Conservation (phyloP, 139 green algal genomes). For the Ettlia oleoabundans region DNA sequence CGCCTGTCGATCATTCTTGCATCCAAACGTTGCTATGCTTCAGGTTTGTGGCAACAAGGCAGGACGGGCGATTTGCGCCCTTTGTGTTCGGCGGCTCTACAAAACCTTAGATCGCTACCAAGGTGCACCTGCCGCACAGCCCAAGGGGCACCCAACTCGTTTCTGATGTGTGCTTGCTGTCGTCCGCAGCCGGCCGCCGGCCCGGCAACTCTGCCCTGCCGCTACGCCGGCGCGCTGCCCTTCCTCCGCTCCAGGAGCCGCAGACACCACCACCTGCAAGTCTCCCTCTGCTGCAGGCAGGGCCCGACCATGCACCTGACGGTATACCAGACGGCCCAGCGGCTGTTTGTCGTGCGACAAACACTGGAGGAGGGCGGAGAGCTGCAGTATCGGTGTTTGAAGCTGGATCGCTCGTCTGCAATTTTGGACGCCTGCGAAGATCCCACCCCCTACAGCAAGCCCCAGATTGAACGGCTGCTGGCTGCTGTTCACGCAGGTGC, state of each 20-base stretch:
- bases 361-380: background rate
- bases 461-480: slow-evolving; percentile 61
- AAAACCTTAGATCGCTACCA: too few species aligned
- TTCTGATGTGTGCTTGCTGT: too few species aligned
- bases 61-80: too few species aligned
- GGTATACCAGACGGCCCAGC: slow-evolving; percentile 19
- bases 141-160: too few species aligned
- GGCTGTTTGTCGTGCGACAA: slow-evolving; percentile 16
- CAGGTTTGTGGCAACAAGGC: too few species aligned
- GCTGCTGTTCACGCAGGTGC: slow-evolving; percentile 50
- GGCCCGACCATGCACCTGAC: slow-evolving; percentile 5
- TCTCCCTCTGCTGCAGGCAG: background rate
- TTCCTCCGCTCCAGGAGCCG: background rate
- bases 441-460: slow-evolving; percentile 57
- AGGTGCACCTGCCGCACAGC: too few species aligned
- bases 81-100: too few species aligned
- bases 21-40: too few species aligned
- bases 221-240: background rate
- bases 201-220: too few species aligned
- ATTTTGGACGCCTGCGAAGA: slow-evolving; percentile 65
- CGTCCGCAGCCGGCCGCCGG: too few species aligned
- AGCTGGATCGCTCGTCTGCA: slow-evolving; percentile 50
- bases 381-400: slow-evolving; percentile 51
- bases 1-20: too few species aligned
- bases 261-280: background rate